These are phyloP conservation scores for Microbotryum violaceum DNA, from an alignment of 1,284 basidiomycete species.

Conservation along the genomic window DNA sequence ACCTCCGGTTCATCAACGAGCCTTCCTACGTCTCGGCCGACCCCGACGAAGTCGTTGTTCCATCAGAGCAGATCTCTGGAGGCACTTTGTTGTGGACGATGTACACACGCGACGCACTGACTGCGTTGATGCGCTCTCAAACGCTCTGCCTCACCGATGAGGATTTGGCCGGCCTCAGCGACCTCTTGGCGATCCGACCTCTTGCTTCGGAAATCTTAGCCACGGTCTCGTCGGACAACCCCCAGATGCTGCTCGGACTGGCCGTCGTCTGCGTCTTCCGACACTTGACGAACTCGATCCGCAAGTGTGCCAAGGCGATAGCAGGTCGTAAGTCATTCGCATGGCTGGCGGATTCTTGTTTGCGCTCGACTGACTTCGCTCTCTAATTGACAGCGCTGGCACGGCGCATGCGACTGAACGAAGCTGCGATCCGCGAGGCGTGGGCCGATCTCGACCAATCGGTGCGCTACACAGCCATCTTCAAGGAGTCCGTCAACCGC, in stretches of 20 bases:
- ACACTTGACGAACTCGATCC: constrained; percentile 10
- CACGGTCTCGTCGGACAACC: constrained; percentile 17
- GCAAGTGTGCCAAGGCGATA: constrained; percentile 5
- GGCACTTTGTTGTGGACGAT: constrained; percentile 29
- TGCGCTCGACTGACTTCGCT: background rate
- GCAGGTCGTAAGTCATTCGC: constrained; percentile 11
- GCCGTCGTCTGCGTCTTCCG: constrained; percentile 27
- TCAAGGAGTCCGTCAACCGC: constrained; percentile 9
- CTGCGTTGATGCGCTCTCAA: background rate
- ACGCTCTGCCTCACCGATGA: constrained; percentile 9
- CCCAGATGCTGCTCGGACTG: constrained; percentile 20
- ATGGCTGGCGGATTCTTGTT: too few species aligned
- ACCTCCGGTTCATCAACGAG: constrained; percentile 18
- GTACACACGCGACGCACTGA: constrained; percentile 24
- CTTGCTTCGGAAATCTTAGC: constrained; percentile 11
- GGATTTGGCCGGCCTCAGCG: constrained; percentile 20
- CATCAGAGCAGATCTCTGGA: constrained; percentile 13
- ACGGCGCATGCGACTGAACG: constrained; percentile 5
- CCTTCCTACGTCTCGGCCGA: constrained; percentile 19
- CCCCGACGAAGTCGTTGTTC: constrained; percentile 9
- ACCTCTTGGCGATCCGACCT: constrained; percentile 14
- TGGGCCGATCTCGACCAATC: constrained; percentile 22
- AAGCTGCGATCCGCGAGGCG: constrained; percentile 2
- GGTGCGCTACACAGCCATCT: constrained; percentile 7
- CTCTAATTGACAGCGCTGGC: constrained; percentile 8